Evolutionary conservation across 495 filamentous ascomycete species (phyloP).

Genomic region (Penicillium atrosanguineum): DNA sequence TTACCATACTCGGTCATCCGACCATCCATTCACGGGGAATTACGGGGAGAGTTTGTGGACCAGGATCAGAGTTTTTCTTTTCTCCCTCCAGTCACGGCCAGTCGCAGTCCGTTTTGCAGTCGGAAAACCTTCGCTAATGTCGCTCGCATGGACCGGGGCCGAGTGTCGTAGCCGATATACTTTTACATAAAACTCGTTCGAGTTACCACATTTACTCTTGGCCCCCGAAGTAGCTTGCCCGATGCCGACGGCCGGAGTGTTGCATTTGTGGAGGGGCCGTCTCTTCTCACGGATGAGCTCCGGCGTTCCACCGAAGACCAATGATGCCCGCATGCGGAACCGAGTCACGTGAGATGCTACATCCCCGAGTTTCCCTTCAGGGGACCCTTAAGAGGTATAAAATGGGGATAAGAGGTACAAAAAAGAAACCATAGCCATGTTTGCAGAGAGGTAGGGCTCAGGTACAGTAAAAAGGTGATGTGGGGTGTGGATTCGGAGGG

Average conservation of each 20-base stretch:
- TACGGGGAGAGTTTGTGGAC: conserved; percentile 16
- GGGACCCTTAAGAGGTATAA: neutral
- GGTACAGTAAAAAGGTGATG: neutral
- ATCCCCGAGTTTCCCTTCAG: neutral
- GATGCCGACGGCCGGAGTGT: conserved; percentile 8
- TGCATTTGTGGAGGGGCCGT: neutral
- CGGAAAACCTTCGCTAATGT: neutral
- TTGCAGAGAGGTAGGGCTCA: neutral
- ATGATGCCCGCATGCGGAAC: conserved; percentile 2
- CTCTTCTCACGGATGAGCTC: neutral
- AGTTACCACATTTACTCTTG: conserved; percentile 10
- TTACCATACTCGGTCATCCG: conserved; percentile 9
- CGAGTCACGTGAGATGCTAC: neutral
- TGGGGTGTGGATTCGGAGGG: neutral
- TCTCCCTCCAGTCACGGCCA: neutral
- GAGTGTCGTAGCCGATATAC: conserved; percentile 3
- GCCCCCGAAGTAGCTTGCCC: neutral
- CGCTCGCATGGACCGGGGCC: neutral
- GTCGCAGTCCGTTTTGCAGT: neutral
- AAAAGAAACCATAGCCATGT: no score
- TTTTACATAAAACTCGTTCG: conserved; percentile 11
- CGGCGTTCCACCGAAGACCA: neutral
- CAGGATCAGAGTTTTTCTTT: conserved; percentile 12
- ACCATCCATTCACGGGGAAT: conserved; percentile 18
- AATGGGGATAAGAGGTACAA: neutral